Evolutionary conservation across 2,329 filamentous ascomycete genomes (phyloP).

Genomic region (Fusarium secorum): DNA sequence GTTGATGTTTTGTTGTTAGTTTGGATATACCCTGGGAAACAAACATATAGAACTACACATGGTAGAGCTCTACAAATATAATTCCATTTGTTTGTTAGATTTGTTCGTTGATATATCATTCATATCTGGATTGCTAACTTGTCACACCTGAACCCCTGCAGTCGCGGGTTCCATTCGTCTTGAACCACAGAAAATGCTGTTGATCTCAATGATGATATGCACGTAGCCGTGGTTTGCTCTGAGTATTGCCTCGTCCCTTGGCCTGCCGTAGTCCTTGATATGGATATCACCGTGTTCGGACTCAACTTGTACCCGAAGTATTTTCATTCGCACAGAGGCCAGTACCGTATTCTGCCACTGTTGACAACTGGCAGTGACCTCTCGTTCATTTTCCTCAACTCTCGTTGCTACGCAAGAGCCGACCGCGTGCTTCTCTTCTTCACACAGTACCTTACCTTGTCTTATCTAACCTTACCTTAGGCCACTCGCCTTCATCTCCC

Average conservation of each 20-base stretch:
- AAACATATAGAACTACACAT: background rate
- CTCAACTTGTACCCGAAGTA: background rate
- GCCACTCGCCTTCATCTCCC: background rate
- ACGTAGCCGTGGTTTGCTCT: background rate
- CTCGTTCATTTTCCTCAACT: background rate
- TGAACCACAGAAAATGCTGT: background rate
- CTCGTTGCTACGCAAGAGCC: background rate
- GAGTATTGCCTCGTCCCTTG: background rate
- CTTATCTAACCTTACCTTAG: no score
- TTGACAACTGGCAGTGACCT: background rate
- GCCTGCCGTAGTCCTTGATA: background rate
- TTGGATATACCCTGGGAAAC: slow-evolving; percentile 20
- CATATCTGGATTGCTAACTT: background rate
- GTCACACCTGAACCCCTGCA: background rate
- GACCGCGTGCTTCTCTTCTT: background rate
- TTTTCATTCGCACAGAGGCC: background rate
- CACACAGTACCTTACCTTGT: background rate
- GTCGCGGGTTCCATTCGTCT: background rate
- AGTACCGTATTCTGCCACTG: background rate
- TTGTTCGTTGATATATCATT: background rate
- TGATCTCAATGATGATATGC: background rate
- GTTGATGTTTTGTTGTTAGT: background rate
- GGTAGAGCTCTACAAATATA: background rate
- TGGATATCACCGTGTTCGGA: background rate
- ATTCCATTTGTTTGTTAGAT: slow-evolving; percentile 3